Conservation (phyloP, 768 basidiomycete genomes). For the Amanita exitialis region DNA sequence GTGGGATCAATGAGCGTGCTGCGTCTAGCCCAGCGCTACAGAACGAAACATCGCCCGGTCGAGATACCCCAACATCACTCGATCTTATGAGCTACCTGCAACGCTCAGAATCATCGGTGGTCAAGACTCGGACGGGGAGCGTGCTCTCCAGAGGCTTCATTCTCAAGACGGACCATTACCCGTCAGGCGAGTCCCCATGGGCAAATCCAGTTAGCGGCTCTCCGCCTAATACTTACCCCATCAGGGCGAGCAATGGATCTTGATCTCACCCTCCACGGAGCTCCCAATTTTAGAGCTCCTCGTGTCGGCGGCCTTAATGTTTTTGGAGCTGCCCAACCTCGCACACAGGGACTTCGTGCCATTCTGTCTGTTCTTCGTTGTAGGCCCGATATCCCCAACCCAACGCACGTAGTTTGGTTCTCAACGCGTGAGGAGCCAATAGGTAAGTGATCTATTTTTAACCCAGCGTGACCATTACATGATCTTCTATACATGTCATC, state of each 20-base stretch:
- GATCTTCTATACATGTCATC: not conserved
- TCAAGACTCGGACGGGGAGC: slow-evolving; percentile 75
- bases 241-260: slow-evolving; percentile 82
- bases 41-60: slow-evolving; percentile 9
- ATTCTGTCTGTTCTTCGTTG: slow-evolving; percentile 80
- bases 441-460: slow-evolving; percentile 28
- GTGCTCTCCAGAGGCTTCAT: slow-evolving; percentile 86
- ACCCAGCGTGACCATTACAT: not conserved
- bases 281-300: slow-evolving; percentile 90
- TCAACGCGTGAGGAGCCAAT: slow-evolving; percentile 95
- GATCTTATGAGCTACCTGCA: slow-evolving; percentile 57
- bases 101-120: slow-evolving; percentile 61
- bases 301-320: slow-evolving; percentile 76
- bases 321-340: slow-evolving; percentile 93
- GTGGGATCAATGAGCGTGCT: not conserved
- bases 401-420: slow-evolving; percentile 87
- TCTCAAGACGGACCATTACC: slow-evolving; percentile 88
- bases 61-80: slow-evolving; percentile 23
- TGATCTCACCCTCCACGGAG: slow-evolving; percentile 86
- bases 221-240: slow-evolving; percentile 4
- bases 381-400: slow-evolving; percentile 49
- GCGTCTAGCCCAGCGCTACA: slow-evolving; percentile 3
- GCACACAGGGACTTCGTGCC: slow-evolving; percentile 82
- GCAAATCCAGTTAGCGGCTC: not conserved
- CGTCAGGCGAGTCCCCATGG: slow-evolving; percentile 40